Base-by-base conservation (phyloP, 1,139 yeast species). In the Yamadazyma songkhlaensis region DNA sequence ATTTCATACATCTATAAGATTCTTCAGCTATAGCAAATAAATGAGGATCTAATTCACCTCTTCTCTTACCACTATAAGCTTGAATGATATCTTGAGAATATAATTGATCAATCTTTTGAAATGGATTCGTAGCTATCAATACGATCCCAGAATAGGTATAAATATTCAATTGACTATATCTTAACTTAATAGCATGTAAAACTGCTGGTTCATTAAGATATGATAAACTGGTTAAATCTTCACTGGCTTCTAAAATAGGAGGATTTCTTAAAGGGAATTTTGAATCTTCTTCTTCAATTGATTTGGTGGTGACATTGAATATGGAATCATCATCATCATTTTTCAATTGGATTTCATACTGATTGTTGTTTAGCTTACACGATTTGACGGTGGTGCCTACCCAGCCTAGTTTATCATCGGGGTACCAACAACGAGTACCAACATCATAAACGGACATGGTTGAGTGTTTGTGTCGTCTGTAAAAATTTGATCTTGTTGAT, bases 141-240 rank as follows among this genome's bases (percentile, higher is more conserved):
- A 92, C 98, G 45, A 94, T 92, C 60, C 98, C 98, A 1, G 96
- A 87, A 60, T 92, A 92, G 3, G 98, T 94, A 60, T 92, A 92
- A 47, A 92, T 92, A 57, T 84, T 87, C 52, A 89, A 76, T 55
- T 88, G 95, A 23, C 89, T 74, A 57, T 92, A 92, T 53, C 98
- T 80, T 51, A 87, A 79, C 54, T 81, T 84, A 59, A 92, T 90
- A 11, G 98, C 97, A 55, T 90, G 96, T 49, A 94, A 74, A 33
- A 94, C 97, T 3, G 95, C 92, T 0, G 99, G 98, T 60, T 94
- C 98, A 60, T 94, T 92, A 54, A 92, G 71, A 57, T 92, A 90
- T 1, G 97, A 88, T 46, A 92, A 73, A 41, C 90, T 82, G 1
- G 97, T 92, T 57, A 92, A 76, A 65, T 92, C 98, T 57, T 92